Conservation (phyloP, 345 rosid species). For the Brassica carinata region DNA sequence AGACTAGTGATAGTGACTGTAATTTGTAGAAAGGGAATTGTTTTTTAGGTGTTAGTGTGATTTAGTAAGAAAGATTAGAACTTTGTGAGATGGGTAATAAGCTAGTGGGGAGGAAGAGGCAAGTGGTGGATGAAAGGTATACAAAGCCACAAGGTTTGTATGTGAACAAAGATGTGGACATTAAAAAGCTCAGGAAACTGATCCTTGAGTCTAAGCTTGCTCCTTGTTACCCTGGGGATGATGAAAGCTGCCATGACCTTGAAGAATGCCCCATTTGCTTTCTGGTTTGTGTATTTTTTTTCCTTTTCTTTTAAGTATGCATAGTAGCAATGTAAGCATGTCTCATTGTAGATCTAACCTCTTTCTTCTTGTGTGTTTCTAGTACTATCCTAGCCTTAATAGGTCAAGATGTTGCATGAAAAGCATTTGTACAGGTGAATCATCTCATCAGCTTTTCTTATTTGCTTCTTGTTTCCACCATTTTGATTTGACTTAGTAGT, state of each 20-base stretch:
- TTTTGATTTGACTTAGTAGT: conserved; percentile 9
- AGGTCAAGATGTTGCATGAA: conserved; percentile 94
- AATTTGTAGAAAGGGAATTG: conserved; percentile 10
- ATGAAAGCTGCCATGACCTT: conserved; percentile 69
- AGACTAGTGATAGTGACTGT: background rate
- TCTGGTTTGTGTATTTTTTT: conserved; percentile 56
- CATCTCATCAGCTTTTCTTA: background rate
- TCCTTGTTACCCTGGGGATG: conserved; percentile 96
- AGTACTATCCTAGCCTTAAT: conserved; percentile 97
- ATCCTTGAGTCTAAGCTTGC: conserved; percentile 96
- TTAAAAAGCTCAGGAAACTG: conserved; percentile 92
- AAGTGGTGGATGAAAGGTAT: conserved; percentile 86
- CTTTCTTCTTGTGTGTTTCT: conserved; percentile 30
- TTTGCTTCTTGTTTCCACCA: background rate
- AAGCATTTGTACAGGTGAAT: conserved; percentile 93
- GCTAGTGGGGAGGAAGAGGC: conserved; percentile 75
- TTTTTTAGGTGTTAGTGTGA: conserved; percentile 7
- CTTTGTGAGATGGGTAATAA: conserved; percentile 83
- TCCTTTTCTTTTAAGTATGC: conserved; percentile 1
- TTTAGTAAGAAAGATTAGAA: conserved; percentile 1
- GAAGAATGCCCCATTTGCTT: conserved; percentile 99
- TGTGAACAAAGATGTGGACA: conserved; percentile 85
- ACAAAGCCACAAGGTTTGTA: conserved; percentile 94
- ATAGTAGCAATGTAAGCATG: background rate
- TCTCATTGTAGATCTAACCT: conserved; percentile 23